phyloP scores from a whole-genome alignment of 202 grass and related monocot species.

The Musa balbisiana region DNA sequence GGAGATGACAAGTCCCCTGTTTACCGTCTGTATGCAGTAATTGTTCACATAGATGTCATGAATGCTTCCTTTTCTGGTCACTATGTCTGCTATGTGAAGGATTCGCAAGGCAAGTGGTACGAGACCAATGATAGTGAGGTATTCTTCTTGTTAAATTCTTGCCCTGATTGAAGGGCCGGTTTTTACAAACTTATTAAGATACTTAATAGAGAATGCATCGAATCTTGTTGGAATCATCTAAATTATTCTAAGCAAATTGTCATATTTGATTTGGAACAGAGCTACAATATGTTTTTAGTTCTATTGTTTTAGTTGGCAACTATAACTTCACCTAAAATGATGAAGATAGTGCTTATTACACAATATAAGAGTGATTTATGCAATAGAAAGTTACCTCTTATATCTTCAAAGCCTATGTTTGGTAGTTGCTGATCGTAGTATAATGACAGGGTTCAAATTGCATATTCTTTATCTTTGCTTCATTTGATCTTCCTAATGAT shows the following conservation, averaged over 20 bases:
- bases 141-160: constrained; percentile 7
- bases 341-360: not conserved
- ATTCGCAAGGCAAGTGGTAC: constrained; percentile 62
- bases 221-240: too few relatives aligned
- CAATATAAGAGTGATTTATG: not conserved
- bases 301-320: not conserved
- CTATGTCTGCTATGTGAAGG: constrained; percentile 89
- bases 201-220: too few relatives aligned
- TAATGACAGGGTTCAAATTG: not conserved
- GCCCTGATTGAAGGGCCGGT: not conserved
- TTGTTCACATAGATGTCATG: constrained; percentile 66
- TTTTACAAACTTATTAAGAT: too few relatives aligned
- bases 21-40: constrained; percentile 79
- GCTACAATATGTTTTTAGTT: too few relatives aligned
- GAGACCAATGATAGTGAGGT: constrained; percentile 75
- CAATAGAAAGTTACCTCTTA: not conserved
- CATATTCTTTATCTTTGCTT: not conserved
- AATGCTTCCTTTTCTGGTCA: constrained; percentile 74
- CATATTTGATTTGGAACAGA: not conserved
- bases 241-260: not conserved
- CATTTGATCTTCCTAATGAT: not conserved
- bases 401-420: not conserved
- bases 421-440: not conserved
- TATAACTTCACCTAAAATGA: not conserved
- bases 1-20: constrained; percentile 60